Base-by-base conservation (phyloP, 116 monocot species). In the Thalassia testudinum region DNA sequence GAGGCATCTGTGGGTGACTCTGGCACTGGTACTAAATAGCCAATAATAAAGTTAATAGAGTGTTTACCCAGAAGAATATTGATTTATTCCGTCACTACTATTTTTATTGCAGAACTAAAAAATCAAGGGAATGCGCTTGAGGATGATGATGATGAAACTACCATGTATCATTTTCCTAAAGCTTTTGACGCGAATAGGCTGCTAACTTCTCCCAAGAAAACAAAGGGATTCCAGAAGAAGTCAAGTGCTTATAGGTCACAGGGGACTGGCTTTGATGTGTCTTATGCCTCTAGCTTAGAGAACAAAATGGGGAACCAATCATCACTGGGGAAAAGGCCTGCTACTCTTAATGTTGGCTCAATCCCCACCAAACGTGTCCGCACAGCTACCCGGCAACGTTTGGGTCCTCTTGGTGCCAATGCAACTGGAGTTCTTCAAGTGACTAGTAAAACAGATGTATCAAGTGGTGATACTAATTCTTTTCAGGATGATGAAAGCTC, bases 401-500 rank as follows among this genome's bases (percentile, higher is more conserved):
- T 78, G 56, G 70, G 77, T 62, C 78, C 82, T 67, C 78, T 71
- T 54, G 54, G 37, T 68, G 37, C 57, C 53, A 70, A 70, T 67
- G 50, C 43, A 54, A 26, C 67, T 57, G 75, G 73, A 6, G 24
- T 63, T 26, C 12, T 77, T 17, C 78, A 72, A 59, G 27, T 76
- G 42, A 78, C 61, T n/a, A 85, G 66, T 68, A 95, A 78, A 78
- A 86, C 79, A 44, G 99, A 90, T 65, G 86, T 69, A 63, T 99
- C 99, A 43, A 99, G 90, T 76, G 92, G 82, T 26, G 99, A 99
- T 49, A 99, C 90, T 43, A 78, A 54, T 66, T 90, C 91, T 28
- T 77, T 75, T 25, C 86, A 90, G 57, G 82, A 90, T 67, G 99
- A 99, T 53, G 79, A 78, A 58, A 69, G 74, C 59, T 86, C 91